These are phyloP conservation scores for Boletus reticulatus DNA, from an alignment of 768 basidiomycete genomes.

Conservation along the genomic window DNA sequence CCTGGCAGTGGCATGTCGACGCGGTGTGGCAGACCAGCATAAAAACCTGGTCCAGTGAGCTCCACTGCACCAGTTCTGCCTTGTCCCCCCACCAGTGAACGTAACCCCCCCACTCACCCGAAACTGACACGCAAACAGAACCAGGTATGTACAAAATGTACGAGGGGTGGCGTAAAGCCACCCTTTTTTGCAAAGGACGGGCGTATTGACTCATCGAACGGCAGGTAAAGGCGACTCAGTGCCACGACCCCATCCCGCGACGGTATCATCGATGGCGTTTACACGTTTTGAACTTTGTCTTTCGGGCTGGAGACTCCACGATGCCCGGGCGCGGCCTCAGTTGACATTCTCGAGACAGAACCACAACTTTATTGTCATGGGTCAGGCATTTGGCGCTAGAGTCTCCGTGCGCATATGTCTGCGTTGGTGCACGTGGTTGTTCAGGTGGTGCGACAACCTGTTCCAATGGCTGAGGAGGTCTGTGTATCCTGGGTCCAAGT, in stretches of 20 bases:
- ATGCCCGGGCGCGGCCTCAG: slow-evolving; percentile 19
- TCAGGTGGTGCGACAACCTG: slow-evolving; percentile 10
- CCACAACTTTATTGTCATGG: slow-evolving; percentile 22
- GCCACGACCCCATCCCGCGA: neutral
- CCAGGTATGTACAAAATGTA: neutral
- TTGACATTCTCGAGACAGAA: slow-evolving; percentile 19
- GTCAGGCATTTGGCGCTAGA: slow-evolving; percentile 26
- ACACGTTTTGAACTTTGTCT: slow-evolving; percentile 25
- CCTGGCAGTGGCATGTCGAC: slow-evolving; percentile 27
- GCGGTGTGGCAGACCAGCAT: slow-evolving; percentile 24
- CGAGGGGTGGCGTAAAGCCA: neutral
- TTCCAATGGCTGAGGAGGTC: slow-evolving; percentile 1
- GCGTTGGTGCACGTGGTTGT: slow-evolving; percentile 25
- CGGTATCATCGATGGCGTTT: slow-evolving; percentile 15
- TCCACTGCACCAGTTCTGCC: slow-evolving; percentile 5
- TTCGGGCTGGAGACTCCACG: slow-evolving; percentile 22
- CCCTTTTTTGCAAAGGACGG: neutral
- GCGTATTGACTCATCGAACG: neutral
- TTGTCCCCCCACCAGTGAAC: neutral
- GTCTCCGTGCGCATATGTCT: slow-evolving; percentile 20
- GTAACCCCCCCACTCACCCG: neutral
- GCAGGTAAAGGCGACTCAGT: neutral
- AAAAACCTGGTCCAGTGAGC: slow-evolving; percentile 13
- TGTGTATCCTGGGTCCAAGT: neutral
- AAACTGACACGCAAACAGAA: neutral